Evolutionary conservation across 2,329 filamentous ascomycete species (phyloP), one percentile per base, ranked within the genome.

Genomic region (Neonectria coccinea): DNA sequence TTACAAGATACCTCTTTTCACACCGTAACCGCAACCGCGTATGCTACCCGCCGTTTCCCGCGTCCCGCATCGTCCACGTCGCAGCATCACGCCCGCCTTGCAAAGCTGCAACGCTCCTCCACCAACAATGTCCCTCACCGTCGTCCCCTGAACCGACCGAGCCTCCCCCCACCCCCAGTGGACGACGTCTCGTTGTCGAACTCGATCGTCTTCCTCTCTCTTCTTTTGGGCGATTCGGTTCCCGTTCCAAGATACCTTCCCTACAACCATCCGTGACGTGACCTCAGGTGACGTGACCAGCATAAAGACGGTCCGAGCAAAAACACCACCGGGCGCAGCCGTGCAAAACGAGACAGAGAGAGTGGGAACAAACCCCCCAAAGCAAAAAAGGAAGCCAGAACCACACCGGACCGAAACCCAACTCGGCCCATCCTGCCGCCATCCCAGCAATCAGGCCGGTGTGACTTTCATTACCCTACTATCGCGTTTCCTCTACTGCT

Each of bases 61-160:
- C 25, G 12, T 27, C 25, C 25, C 12, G 22, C 25, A n/a, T 31
- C 22, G 22, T 48, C 45, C 45, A 48, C 45, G 45, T 48, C 25
- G 45, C 36, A 56, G 44, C 59, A 44, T 56, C 52, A 56, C 36
- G 27, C 44, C 16, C 16, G 8, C 42, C 33, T 29, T 25, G 25
- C 42, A 29, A 39, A 39, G 36, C 47, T 50, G 29, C 42, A 39
- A 36, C 22, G 27, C 44, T 39, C 44, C 58, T 53, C 58, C 58
- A 48, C 59, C 59, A 51, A 51, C 54, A 55, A 61, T 56, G 59
- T 56, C 51, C 44, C 59, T 61, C 59, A 56, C 59, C 51, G 45
- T 61, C 52, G 18, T 51, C 52, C 59, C 59, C 52, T 10, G 51
- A 52, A 56, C 33, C 31, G 27, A 33, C 27, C 48, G n/a, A 42